A percentile compares a stretch with the other conserved stretches of the same genome.
These are phyloP conservation scores for Sporobolomyces phaffii DNA, from an alignment of 768 basidiomycete species.

Conservation along the genomic window DNA sequence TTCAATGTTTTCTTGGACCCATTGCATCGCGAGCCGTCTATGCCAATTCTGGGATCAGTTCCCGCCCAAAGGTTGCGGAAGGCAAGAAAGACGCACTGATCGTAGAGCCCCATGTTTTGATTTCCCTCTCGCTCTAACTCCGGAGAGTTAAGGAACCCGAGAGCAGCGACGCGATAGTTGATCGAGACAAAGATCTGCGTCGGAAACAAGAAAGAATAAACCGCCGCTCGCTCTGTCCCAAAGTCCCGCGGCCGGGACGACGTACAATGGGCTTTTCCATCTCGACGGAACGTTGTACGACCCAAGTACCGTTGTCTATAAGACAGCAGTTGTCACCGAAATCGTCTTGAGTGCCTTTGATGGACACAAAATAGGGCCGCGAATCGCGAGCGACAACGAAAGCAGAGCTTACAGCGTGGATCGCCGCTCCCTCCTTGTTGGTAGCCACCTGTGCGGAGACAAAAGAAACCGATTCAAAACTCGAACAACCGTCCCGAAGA, in stretches of 20 bases:
- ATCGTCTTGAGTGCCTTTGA: too few species aligned
- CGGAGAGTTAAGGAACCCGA: slow-evolving; percentile 28
- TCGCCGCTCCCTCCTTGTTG: slow-evolving; percentile 21
- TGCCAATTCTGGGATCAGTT: too few species aligned
- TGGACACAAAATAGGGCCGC: too few species aligned
- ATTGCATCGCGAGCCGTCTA: slow-evolving; percentile 57
- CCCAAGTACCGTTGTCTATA: slow-evolving; percentile 31
- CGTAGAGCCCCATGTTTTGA: slow-evolving; percentile 25
- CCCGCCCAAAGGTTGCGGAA: not conserved
- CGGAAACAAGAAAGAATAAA: not conserved
- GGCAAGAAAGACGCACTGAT: slow-evolving; percentile 6
- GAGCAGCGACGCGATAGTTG: slow-evolving; percentile 36
- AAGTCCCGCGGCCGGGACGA: too few species aligned
- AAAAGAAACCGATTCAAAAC: not conserved
- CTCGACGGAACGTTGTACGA: slow-evolving; percentile 36
- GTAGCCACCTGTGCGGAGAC: not conserved
- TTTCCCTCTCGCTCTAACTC: slow-evolving; percentile 17
- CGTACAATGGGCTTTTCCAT: slow-evolving; percentile 34
- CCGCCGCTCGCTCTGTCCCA: too few species aligned
- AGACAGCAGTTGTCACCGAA: too few species aligned
- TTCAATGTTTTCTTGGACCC: slow-evolving; percentile 60
- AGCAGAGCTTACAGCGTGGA: slow-evolving; percentile 19
- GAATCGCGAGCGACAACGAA: too few species aligned
- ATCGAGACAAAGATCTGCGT: slow-evolving; percentile 25
- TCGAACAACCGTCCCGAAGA: not conserved